phyloP scores from a whole-genome alignment of 129 eudicot genomes.

The Lactuca saligna region DNA sequence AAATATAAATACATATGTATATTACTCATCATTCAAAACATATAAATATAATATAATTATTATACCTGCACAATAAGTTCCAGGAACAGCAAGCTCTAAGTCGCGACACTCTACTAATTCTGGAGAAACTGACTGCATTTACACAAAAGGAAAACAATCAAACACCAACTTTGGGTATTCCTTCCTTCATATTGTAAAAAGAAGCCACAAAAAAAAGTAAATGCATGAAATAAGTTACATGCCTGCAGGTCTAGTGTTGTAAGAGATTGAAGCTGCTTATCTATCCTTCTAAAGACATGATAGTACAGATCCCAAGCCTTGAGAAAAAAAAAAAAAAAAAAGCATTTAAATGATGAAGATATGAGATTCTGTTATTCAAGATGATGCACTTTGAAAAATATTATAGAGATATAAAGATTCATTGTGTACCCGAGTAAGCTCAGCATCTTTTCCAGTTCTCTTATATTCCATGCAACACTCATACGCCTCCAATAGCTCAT shows the following conservation, averaged over 20 bases:
- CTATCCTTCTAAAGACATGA: slow-evolving; percentile 89
- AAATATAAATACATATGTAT: neutral
- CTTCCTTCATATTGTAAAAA: too few species aligned
- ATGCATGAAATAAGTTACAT: slow-evolving; percentile 33
- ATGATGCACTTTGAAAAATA: neutral
- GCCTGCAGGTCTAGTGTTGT: slow-evolving; percentile 91
- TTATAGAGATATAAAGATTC: neutral
- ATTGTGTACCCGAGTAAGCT: slow-evolving; percentile 81
- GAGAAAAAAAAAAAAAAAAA: slow-evolving; percentile 11
- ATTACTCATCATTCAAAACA: neutral
- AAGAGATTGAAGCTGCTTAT: slow-evolving; percentile 85
- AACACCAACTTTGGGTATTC: neutral
- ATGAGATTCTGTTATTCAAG: too few species aligned
- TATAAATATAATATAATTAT: slow-evolving; percentile 3
- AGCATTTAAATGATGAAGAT: slow-evolving; percentile 4
- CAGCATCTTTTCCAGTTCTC: slow-evolving; percentile 96
- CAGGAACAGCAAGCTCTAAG: slow-evolving; percentile 95
- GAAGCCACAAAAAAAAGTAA: neutral
- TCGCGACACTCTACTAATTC: slow-evolving; percentile 80
- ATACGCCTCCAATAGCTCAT: slow-evolving; percentile 84
- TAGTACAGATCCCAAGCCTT: slow-evolving; percentile 99
- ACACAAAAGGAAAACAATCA: slow-evolving; percentile 23
- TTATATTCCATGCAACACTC: slow-evolving; percentile 92
- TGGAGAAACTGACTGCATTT: slow-evolving; percentile 84
- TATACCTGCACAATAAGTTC: slow-evolving; percentile 89